Percentiles rank a stretch among this genome's conserved stretches.
Evolutionary conservation across 176 grass and related monocot species (phyloP).

Genomic region (Metroxylon sagu): DNA sequence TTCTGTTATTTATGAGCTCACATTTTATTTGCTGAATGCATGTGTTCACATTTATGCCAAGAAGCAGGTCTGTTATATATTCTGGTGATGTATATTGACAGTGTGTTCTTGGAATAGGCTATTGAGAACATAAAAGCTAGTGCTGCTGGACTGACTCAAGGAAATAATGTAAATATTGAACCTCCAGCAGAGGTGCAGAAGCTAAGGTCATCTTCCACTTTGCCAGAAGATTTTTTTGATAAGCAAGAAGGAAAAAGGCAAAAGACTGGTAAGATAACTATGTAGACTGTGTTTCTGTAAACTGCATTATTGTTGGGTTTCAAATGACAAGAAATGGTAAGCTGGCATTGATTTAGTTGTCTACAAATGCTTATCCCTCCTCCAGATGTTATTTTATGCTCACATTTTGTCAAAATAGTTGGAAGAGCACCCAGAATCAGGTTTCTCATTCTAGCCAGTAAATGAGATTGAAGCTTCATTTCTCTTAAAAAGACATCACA

Average conservation of each 20-base stretch:
- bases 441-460: too few relatives aligned
- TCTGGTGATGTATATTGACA: too few relatives aligned
- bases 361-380: too few relatives aligned
- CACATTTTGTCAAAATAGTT: too few relatives aligned
- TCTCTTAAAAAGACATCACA: too few relatives aligned
- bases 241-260: slow-evolving; percentile 52
- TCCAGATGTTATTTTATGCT: too few relatives aligned
- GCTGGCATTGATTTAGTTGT: not conserved
- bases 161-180: slow-evolving; percentile 37
- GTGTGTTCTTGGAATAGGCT: slow-evolving; percentile 40
- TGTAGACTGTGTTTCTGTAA: not conserved
- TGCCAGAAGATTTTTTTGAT: slow-evolving; percentile 79
- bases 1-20: too few relatives aligned
- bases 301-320: not conserved
- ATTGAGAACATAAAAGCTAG: slow-evolving; percentile 50
- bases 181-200: slow-evolving; percentile 43
- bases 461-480: too few relatives aligned
- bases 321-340: not conserved
- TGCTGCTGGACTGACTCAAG: slow-evolving; percentile 32
- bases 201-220: slow-evolving; percentile 40
- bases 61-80: too few relatives aligned
- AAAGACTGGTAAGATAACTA: slow-evolving; percentile 46
- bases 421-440: too few relatives aligned
- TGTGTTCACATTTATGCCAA: too few relatives aligned
- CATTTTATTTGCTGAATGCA: too few relatives aligned